Evolutionary conservation across 441 rosid species (phyloP).

Genomic region (Populus trichocarpa): DNA sequence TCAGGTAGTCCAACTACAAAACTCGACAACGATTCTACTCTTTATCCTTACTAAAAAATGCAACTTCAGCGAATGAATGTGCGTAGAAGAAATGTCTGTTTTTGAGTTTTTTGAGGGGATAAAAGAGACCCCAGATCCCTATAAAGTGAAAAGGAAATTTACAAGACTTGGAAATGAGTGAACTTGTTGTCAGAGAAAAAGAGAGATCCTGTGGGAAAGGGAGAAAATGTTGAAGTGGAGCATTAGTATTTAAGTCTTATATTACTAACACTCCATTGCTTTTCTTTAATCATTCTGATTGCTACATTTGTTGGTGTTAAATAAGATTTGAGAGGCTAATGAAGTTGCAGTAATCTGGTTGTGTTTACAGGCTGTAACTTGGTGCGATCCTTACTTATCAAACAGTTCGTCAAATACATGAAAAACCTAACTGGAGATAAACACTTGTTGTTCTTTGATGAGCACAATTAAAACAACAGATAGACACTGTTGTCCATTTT

Average conservation of each 20-base stretch:
- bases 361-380: not conserved
- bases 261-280: not conserved
- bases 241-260: not conserved
- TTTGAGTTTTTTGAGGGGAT: conserved; percentile 18
- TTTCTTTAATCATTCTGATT: conserved; percentile 20
- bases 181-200: not conserved
- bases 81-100: not conserved
- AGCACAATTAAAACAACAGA: not conserved
- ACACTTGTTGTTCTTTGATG: not conserved
- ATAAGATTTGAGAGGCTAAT: not conserved
- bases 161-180: not conserved
- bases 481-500: not conserved
- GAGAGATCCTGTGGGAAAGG: not conserved
- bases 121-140: conserved; percentile 32
- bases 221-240: not conserved
- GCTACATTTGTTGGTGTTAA: not conserved
- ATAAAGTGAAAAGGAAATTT: conserved; percentile 14
- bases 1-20: not conserved
- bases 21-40: conserved; percentile 6
- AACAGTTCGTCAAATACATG: not conserved
- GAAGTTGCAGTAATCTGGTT: not conserved
- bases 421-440: not conserved
- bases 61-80: not conserved
- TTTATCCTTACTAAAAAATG: not conserved
- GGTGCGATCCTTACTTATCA: not conserved